Conservation (phyloP, 1,139 yeast genomes). For the Blastobotrys illinoisensis region DNA sequence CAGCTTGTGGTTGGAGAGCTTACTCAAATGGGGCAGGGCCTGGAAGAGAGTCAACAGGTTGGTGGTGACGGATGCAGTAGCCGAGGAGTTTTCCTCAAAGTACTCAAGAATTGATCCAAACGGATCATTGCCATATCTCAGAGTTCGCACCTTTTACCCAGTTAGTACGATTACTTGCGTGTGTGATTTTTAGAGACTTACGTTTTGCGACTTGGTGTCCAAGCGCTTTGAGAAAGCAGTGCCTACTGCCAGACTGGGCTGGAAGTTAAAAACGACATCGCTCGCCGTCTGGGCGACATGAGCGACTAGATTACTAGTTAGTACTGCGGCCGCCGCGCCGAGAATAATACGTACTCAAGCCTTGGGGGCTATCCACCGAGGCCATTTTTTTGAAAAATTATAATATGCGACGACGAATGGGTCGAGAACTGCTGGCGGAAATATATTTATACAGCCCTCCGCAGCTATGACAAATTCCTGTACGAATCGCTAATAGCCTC, state of each 20-base stretch:
- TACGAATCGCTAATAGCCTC: not conserved
- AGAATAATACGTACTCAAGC: not conserved
- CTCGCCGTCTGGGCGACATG: constrained; percentile 28
- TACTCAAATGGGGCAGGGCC: constrained; percentile 55
- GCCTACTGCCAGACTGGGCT: constrained; percentile 44
- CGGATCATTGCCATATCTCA: constrained; percentile 51
- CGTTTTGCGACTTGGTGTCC: constrained; percentile 9
- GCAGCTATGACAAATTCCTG: not conserved
- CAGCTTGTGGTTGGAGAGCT: constrained; percentile 41
- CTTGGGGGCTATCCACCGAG: not conserved
- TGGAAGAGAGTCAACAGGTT: constrained; percentile 51
- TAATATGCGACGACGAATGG: not conserved
- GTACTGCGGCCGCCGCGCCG: not conserved
- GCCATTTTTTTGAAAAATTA: not conserved
- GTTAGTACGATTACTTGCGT: no score
- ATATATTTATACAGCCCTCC: not conserved
- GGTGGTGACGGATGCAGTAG: constrained; percentile 34
- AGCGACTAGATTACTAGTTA: constrained; percentile 21
- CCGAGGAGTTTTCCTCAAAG: constrained; percentile 11
- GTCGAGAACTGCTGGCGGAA: not conserved
- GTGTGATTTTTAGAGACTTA: constrained; percentile 1
- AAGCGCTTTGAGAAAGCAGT: constrained; percentile 32
- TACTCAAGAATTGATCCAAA: constrained; percentile 39
- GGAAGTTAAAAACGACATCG: constrained; percentile 41
- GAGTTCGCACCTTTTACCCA: constrained; percentile 28